Evolutionary conservation across 805 yeast species (phyloP).

Genomic region (Saccharomycopsis oosterbeekiorum): DNA sequence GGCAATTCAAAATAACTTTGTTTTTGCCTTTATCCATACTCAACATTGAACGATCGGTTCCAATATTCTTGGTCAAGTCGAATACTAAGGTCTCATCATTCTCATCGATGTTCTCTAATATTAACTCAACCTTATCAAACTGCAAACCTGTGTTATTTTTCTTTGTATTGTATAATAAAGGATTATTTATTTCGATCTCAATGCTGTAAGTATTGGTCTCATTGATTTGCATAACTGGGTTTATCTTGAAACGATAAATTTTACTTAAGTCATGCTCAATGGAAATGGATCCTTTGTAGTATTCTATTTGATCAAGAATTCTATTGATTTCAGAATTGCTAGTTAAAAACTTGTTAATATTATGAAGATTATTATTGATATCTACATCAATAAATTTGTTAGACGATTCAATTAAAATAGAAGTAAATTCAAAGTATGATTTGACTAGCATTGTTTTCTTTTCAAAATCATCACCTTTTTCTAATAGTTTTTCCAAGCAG

Average conservation of each 20-base stretch:
- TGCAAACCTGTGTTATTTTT: slow-evolving; percentile 4
- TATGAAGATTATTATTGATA: slow-evolving; percentile 15
- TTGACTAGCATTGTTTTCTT: slow-evolving; percentile 25
- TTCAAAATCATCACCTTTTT: slow-evolving; percentile 19
- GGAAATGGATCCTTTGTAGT: slow-evolving; percentile 19
- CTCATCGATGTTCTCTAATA: slow-evolving; percentile 8
- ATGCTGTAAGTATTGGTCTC: slow-evolving; percentile 31
- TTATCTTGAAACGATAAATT: slow-evolving; percentile 29
- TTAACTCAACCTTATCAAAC: slow-evolving; percentile 20
- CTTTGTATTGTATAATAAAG: slow-evolving; percentile 7
- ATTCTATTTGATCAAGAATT: slow-evolving; percentile 19
- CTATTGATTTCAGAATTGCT: slow-evolving; percentile 19
- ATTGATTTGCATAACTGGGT: slow-evolving; percentile 30
- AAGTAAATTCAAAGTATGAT: slow-evolving; percentile 33
- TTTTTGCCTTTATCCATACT: slow-evolving; percentile 10
- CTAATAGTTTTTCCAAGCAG: slow-evolving; percentile 43
- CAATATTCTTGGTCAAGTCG: background rate
- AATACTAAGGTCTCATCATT: slow-evolving; percentile 10
- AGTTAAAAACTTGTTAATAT: slow-evolving; percentile 21
- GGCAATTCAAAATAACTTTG: slow-evolving; percentile 15
- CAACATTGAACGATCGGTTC: background rate
- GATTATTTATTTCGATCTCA: slow-evolving; percentile 27
- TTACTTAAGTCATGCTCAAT: slow-evolving; percentile 25
- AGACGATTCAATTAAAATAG: slow-evolving; percentile 23
- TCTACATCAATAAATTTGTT: slow-evolving; percentile 9